These are phyloP conservation scores for Viola odorata DNA, from an alignment of 345 rosid genomes.

Conservation along the genomic window DNA sequence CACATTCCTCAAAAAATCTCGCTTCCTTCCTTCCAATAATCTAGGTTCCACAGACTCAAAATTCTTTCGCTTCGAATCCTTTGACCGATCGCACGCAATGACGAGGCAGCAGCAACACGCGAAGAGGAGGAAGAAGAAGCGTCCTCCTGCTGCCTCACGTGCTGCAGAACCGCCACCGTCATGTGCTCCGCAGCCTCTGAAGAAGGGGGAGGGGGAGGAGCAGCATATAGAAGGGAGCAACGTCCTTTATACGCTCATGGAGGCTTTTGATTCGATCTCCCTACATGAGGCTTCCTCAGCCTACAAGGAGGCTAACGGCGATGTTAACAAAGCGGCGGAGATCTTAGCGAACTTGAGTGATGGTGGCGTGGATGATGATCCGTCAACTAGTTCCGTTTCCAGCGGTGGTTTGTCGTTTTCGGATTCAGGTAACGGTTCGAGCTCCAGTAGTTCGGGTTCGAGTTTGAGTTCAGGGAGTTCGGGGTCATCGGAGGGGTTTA, in stretches of 20 bases:
- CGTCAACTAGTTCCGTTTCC: slow-evolving; percentile 33
- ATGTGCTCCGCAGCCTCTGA: slow-evolving; percentile 8
- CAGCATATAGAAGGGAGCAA: slow-evolving; percentile 7
- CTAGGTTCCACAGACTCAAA: slow-evolving; percentile 6
- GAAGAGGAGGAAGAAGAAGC: slow-evolving; percentile 43
- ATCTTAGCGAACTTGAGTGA: slow-evolving; percentile 31
- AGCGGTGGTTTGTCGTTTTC: slow-evolving; percentile 40
- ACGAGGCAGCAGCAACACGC: slow-evolving; percentile 41
- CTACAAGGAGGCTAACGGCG: slow-evolving; percentile 38
- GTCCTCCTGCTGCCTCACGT: slow-evolving; percentile 3
- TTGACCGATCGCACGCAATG: background rate
- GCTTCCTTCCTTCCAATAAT: background rate
- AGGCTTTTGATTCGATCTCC: slow-evolving; percentile 48
- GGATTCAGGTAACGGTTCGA: slow-evolving; percentile 38
- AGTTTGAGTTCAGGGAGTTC: slow-evolving; percentile 24
- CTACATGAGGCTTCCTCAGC: slow-evolving; percentile 48
- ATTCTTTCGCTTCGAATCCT: background rate
- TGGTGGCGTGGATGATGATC: slow-evolving; percentile 30
- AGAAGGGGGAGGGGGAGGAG: background rate
- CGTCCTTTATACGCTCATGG: slow-evolving; percentile 31
- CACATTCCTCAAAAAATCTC: too few relatives aligned
- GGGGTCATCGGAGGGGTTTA: slow-evolving; percentile 28
- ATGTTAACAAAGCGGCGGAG: slow-evolving; percentile 43
- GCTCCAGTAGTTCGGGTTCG: slow-evolving; percentile 18
- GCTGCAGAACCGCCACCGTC: slow-evolving; percentile 10